A percentile compares a stretch with the other conserved stretches of the same genome.
phyloP scores from a whole-genome alignment of 768 basidiomycete species.

The Sistotremastrum suecicum region DNA sequence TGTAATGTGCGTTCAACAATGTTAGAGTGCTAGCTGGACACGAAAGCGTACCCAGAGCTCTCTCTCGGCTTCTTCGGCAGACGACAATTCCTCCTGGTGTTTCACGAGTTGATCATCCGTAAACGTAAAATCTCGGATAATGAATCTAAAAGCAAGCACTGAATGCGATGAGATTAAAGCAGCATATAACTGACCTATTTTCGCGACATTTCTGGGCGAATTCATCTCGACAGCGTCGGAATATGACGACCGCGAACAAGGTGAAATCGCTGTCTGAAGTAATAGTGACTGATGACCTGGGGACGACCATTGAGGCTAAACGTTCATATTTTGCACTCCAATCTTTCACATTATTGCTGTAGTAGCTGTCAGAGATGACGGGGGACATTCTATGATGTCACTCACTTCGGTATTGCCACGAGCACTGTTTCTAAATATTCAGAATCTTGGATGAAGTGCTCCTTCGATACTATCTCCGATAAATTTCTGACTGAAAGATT shows the following conservation, averaged over 20 bases:
- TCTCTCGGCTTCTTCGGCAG: constrained; percentile 78
- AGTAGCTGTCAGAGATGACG: not conserved
- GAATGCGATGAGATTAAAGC: constrained; percentile 1
- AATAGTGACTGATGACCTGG: constrained; percentile 71
- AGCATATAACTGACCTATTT: constrained; percentile 52
- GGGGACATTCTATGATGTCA: not conserved
- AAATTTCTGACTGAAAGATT: constrained; percentile 89
- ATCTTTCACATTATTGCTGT: constrained; percentile 66
- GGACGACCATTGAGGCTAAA: constrained; percentile 80
- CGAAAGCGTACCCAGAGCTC: constrained; percentile 76
- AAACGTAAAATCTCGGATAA: constrained; percentile 86
- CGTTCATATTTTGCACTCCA: constrained; percentile 88
- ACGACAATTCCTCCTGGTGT: constrained; percentile 67
- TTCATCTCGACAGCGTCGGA: constrained; percentile 83
- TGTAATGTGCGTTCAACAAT: constrained; percentile 17
- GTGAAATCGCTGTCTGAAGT: constrained; percentile 81
- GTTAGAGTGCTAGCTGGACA: not conserved
- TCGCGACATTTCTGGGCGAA: constrained; percentile 91
- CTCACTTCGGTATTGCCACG: constrained; percentile 89
- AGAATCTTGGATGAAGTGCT: constrained; percentile 75
- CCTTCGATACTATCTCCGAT: constrained; percentile 67
- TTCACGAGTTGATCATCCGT: constrained; percentile 71
- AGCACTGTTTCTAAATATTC: constrained; percentile 89
- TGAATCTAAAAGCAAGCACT: constrained; percentile 42
- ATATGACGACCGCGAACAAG: constrained; percentile 75